These are phyloP conservation scores for Cryptococcus amylolentus DNA, from an alignment of 1,284 basidiomycete species.

Conservation along the genomic window DNA sequence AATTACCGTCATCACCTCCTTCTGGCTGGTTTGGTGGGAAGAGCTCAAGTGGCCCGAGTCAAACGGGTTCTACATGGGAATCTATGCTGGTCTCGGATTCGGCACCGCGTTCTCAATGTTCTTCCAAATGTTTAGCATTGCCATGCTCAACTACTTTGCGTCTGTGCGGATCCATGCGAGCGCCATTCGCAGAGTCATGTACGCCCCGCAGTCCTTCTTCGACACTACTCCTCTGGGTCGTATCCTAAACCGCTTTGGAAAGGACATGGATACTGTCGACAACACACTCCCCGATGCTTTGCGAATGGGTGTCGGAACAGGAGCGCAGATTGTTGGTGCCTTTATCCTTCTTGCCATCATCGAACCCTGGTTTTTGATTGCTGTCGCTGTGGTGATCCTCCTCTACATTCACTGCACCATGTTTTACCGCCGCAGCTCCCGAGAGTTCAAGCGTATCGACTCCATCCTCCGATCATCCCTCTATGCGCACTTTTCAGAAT, in stretches of 20 bases:
- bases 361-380: conserved; percentile 53
- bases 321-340: conserved; percentile 44
- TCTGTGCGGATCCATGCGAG: conserved; percentile 60
- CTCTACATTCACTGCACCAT: conserved; percentile 61
- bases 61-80: conserved; percentile 62
- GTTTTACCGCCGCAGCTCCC: conserved; percentile 81
- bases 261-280: conserved; percentile 55
- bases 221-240: conserved; percentile 65
- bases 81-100: conserved; percentile 64
- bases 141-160: conserved; percentile 58
- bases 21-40: conserved; percentile 70
- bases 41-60: conserved; percentile 46
- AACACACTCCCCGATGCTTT: conserved; percentile 58
- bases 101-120: conserved; percentile 61
- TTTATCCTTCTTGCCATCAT: conserved; percentile 72
- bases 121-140: conserved; percentile 58
- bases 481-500: conserved; percentile 78
- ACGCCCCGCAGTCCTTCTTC: conserved; percentile 67
- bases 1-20: conserved; percentile 44
- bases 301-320: conserved; percentile 56
- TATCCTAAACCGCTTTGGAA: conserved; percentile 61
- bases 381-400: conserved; percentile 63
- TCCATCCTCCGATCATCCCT: conserved; percentile 65
- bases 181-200: conserved; percentile 59
- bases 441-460: conserved; percentile 61